Percentiles rank a stretch among this genome's conserved stretches.
Evolutionary conservation across 176 grass and related monocot genomes (phyloP).

Genomic region (Oryza meridionalis): DNA sequence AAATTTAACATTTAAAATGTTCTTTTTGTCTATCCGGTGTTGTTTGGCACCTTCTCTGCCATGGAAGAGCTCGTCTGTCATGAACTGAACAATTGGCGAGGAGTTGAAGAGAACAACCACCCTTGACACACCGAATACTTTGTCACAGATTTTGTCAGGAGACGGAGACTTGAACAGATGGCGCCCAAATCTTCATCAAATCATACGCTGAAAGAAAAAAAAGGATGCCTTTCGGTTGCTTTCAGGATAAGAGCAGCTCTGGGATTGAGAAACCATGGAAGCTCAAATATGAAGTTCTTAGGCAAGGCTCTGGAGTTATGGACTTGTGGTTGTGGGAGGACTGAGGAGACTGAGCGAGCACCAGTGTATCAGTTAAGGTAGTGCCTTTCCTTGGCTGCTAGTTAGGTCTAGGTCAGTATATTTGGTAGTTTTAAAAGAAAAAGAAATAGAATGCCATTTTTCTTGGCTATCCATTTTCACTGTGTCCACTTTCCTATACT

Average conservation of each 20-base stretch:
- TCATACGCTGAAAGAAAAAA: not conserved
- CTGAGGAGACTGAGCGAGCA: not conserved
- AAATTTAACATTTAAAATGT: constrained; percentile 12
- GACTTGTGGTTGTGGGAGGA: not conserved
- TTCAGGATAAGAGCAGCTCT: not conserved
- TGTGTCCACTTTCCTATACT: not conserved
- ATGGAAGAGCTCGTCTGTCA: constrained; percentile 50
- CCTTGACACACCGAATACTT: not conserved
- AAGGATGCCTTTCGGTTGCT: not conserved
- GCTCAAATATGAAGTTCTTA: not conserved
- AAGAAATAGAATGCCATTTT: not conserved
- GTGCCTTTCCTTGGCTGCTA: not conserved
- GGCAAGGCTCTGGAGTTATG: not conserved
- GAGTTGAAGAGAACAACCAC: not conserved
- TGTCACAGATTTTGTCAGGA: not conserved
- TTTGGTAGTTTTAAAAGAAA: not conserved
- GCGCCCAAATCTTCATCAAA: not conserved
- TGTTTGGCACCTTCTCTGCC: constrained; percentile 5
- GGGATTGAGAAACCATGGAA: not conserved
- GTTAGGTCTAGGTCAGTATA: not conserved
- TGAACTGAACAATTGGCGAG: constrained; percentile 41
- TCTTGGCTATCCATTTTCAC: not conserved
- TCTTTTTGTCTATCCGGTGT: constrained; percentile 60
- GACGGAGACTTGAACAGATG: not conserved
- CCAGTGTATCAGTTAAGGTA: not conserved